phyloP scores from a whole-genome alignment of 176 grass and related monocot genomes.

The Aegilops longissima region DNA sequence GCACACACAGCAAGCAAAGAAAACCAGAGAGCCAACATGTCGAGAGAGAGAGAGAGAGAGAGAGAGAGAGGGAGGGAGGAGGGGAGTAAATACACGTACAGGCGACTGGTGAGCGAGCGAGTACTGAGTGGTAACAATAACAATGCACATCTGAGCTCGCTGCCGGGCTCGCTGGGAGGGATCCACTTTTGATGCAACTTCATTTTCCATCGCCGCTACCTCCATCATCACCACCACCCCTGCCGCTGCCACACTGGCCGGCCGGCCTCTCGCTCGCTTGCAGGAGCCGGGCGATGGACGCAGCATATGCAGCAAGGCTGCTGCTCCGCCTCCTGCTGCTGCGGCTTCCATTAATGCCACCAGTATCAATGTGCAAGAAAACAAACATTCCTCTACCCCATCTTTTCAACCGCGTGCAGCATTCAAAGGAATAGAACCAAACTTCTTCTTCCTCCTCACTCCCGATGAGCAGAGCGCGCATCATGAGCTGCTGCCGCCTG shows the following conservation, averaged over 20 bases:
- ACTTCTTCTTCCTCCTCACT: no score
- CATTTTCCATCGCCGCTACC: conserved; percentile 45
- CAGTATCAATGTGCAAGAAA: conserved; percentile 54
- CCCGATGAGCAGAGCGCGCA: neutral
- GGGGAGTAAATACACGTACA: conserved; percentile 5
- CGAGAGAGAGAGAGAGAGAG: conserved; percentile 14
- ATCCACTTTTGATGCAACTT: conserved; percentile 52
- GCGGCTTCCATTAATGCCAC: conserved; percentile 58
- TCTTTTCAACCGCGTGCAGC: conserved; percentile 31
- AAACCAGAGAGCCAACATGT: neutral
- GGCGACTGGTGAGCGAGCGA: neutral
- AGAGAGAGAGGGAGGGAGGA: no score
- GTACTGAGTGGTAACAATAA: neutral
- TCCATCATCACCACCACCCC: conserved; percentile 6
- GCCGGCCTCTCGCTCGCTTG: neutral
- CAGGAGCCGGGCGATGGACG: neutral
- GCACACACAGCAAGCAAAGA: neutral
- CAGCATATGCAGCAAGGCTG: conserved; percentile 44
- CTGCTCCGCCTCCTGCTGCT: conserved; percentile 46
- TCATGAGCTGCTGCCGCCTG: conserved; percentile 25
- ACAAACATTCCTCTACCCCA: conserved; percentile 60
- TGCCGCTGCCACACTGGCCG: conserved; percentile 21
- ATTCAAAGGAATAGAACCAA: conserved; percentile 49
- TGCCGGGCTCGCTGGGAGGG: conserved; percentile 20
- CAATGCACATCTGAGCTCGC: conserved; percentile 25